Evolutionary conservation across 768 basidiomycete species (phyloP).

Genomic region (Dentipellis sp.): DNA sequence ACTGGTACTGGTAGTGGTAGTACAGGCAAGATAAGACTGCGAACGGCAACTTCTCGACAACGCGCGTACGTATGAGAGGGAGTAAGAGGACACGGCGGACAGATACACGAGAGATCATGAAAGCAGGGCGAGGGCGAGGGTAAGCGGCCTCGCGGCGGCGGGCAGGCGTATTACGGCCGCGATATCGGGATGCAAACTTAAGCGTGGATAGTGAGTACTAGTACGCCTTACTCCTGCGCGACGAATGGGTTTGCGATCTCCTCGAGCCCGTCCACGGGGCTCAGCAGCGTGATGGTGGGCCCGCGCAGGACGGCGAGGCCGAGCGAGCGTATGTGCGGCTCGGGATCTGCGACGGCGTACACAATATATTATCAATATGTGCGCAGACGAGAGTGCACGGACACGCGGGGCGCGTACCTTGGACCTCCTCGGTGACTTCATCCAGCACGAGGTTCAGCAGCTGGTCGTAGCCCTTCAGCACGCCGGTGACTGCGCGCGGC

Average conservation of each 20-base stretch:
- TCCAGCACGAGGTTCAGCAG: conserved; percentile 95
- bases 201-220: too few relatives aligned
- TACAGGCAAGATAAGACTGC: too few relatives aligned
- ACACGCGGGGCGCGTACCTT: conserved; percentile 35
- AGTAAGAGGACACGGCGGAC: too few relatives aligned
- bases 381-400: background rate
- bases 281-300: conserved; percentile 88
- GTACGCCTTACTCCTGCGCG: conserved; percentile 52
- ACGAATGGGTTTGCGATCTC: conserved; percentile 89
- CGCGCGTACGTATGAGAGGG: too few relatives aligned
- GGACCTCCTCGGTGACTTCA: conserved; percentile 80
- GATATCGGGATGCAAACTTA: too few relatives aligned
- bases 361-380: too few relatives aligned
- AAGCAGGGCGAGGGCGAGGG: too few relatives aligned
- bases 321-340: conserved; percentile 53
- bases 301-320: conserved; percentile 89
- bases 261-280: conserved; percentile 91
- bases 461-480: conserved; percentile 94
- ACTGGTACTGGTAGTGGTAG: too few relatives aligned
- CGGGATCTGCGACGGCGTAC: conserved; percentile 41
- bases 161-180: too few relatives aligned
- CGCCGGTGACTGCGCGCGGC: conserved; percentile 62
- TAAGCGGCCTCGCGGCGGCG: too few relatives aligned
- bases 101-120: too few relatives aligned
- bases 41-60: too few relatives aligned